Base-by-base conservation (phyloP, 306 rosid genomes). In the Gastrolobium bilobum region DNA sequence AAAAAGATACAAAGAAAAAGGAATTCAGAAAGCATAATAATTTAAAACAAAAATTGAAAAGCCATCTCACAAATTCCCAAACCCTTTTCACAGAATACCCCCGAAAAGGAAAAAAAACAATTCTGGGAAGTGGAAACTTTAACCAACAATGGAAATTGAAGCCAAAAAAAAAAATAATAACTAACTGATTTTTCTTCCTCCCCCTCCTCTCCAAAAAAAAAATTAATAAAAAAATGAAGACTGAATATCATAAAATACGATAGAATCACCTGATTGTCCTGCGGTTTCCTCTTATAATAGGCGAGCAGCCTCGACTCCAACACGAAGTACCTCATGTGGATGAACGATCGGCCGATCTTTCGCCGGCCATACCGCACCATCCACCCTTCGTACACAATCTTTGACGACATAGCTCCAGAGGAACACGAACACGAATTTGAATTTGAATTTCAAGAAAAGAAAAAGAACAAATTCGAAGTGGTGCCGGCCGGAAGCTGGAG, bases 361-460 rank as follows among this genome's bases (percentile, higher is more conserved):
- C 98, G 43, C 37, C 99, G 91, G 71, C 99, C 99, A 63, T 91
- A 95, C 14, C 99, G 88, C 44, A 95, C 99, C 99, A 95, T 95
- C 99, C 99, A 95, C 14, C 99, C 98, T 95, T 95, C 99, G 81
- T 95, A 95, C 6, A 93, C 97, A 7, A 95, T 93, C 87, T 95
- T 95, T 30, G 97, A 86, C 78, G 97, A 90, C 99, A 93, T 93
- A 86, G 83, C 53, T 77, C 37, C 66, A 29, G 73, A 40, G 59
- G 53, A 68, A 76, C 31, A 15, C n/a, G 34, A 50, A 50, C 57
- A 44, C 20, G 2, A 3, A 3, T 34, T 20, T 53, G 46, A 81
- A 70, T 10, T 73, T 30, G 60, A 33, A 37, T 31, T 31, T 30
- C 15, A 26, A 58, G 34, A 62, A 73, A 39, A n/a, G 7, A 8